Base-by-base conservation (phyloP, 768 basidiomycete species). In the Wakefieldia striispora region DNA sequence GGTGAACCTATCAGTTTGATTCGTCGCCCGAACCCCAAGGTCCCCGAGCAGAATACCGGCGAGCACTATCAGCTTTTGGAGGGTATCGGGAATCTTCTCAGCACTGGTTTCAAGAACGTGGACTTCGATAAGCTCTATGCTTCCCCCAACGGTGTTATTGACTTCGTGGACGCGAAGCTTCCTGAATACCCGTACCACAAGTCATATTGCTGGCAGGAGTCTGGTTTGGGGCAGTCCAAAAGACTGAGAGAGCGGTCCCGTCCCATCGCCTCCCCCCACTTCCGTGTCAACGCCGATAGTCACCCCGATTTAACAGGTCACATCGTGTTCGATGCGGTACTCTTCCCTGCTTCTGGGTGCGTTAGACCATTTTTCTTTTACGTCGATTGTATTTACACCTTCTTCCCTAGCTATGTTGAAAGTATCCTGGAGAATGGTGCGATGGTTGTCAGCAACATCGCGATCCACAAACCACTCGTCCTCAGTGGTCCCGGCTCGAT, bases 281-380 rank as follows among this genome's bases (percentile, higher is more conserved):
- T 75, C 40, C 65, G 66, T 11, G 50, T 78, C 27, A 77, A 50
- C 33, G 62, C 50, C 8, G 62, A 67, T 23, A 50, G 57, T 29
- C 68, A 68, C 37, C 62, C 77, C 0, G 65, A 66, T 20, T 56
- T 79, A 9, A 70, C 73, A 0, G 68, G 77, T 29, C 77, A 79
- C 55, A 55, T 76, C 16, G 73, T 78, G 34, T 67, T 69, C 23
- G 72, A 71, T 1, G 74, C 76, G 19, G 66, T 74, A 0, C 75
- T 78, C 21, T 71, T 76, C 70, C 75, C 77, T 9, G 75, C 74
- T 13, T 68, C 75, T 16, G 77, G 74, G 17, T 78, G 59, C 42
- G 54, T 73, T 2, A 65, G 68, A 46, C 24, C 10, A 6, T 21
- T 31, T 49, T 3, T 29, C 17, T 42, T 31, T 19, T 26, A 7